Percentiles rank a stretch among this genome's conserved stretches.
Evolutionary conservation across 1,284 basidiomycete genomes (phyloP).

Genomic region (Tilletiopsis washingtonensis): DNA sequence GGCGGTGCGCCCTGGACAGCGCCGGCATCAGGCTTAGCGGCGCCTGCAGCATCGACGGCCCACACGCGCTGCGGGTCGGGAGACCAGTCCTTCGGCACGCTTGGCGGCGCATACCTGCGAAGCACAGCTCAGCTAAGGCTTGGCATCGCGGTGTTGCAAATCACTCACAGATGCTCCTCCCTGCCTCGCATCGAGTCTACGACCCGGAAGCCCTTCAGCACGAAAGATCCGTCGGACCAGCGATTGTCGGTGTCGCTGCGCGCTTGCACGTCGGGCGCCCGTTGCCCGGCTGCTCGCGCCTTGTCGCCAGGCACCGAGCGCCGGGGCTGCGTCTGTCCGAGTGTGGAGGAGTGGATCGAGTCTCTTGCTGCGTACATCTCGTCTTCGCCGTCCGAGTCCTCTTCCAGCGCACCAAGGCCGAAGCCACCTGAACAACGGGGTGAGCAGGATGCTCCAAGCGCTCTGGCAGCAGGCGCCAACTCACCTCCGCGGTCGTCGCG

Average conservation of each 20-base stretch:
- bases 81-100: slow-evolving; percentile 72
- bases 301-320: not conserved
- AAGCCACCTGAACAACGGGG: no score
- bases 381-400: slow-evolving; percentile 68
- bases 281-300: not conserved
- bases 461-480: no score
- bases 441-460: no score
- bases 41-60: no score
- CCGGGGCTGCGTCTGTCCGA: not conserved
- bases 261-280: not conserved
- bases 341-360: slow-evolving; percentile 10
- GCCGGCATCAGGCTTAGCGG: no score
- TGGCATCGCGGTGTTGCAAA: not conserved
- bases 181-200: not conserved
- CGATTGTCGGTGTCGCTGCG: no score
- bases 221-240: not conserved
- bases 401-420: slow-evolving; percentile 74
- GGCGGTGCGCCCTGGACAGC: no score
- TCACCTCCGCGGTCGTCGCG: no score
- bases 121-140: no score
- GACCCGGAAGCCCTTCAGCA: not conserved
- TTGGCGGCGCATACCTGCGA: slow-evolving; percentile 64
- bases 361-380: slow-evolving; percentile 51
- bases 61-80: slow-evolving; percentile 74
- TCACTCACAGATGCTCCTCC: not conserved